phyloP scores from a whole-genome alignment of 2,329 filamentous ascomycete species.

The Colletotrichum graminicola region DNA sequence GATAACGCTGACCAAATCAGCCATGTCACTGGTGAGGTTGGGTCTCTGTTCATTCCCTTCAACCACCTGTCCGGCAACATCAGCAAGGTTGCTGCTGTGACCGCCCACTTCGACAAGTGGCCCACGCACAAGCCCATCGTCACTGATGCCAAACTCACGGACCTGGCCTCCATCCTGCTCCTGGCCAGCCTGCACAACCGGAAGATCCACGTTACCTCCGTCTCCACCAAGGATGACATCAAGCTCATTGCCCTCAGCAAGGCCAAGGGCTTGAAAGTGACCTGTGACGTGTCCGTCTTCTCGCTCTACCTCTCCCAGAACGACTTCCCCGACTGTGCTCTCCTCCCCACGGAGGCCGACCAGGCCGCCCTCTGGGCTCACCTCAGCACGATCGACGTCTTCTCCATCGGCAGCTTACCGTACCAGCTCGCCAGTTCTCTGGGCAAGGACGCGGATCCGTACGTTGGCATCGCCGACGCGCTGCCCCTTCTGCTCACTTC shows the following conservation, averaged over 20 bases:
- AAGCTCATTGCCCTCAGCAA: slow-evolving; percentile 82
- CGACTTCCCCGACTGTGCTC: slow-evolving; percentile 75
- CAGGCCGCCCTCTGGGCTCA: slow-evolving; percentile 82
- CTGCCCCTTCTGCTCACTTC: slow-evolving; percentile 82
- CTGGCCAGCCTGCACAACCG: slow-evolving; percentile 83
- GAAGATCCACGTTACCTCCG: slow-evolving; percentile 83
- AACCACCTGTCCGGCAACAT: slow-evolving; percentile 86
- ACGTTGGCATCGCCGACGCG: slow-evolving; percentile 78
- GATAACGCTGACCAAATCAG: slow-evolving; percentile 81
- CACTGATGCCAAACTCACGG: slow-evolving; percentile 84
- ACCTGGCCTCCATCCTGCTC: slow-evolving; percentile 83
- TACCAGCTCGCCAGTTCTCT: slow-evolving; percentile 76
- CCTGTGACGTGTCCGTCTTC: slow-evolving; percentile 86
- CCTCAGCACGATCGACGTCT: slow-evolving; percentile 79
- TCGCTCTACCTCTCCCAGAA: slow-evolving; percentile 79
- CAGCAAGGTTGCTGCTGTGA: slow-evolving; percentile 84
- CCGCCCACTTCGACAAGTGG: slow-evolving; percentile 83
- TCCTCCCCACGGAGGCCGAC: slow-evolving; percentile 75
- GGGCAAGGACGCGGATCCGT: slow-evolving; percentile 66
- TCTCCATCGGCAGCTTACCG: slow-evolving; percentile 82
- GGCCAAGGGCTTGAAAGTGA: slow-evolving; percentile 84
- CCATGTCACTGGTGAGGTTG: slow-evolving; percentile 78
- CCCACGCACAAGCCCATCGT: slow-evolving; percentile 83
- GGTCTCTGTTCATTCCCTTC: slow-evolving; percentile 86
- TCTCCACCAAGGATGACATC: slow-evolving; percentile 86